phyloP scores from a whole-genome alignment of 495 filamentous ascomycete species.

The Xylaria cubensis region DNA sequence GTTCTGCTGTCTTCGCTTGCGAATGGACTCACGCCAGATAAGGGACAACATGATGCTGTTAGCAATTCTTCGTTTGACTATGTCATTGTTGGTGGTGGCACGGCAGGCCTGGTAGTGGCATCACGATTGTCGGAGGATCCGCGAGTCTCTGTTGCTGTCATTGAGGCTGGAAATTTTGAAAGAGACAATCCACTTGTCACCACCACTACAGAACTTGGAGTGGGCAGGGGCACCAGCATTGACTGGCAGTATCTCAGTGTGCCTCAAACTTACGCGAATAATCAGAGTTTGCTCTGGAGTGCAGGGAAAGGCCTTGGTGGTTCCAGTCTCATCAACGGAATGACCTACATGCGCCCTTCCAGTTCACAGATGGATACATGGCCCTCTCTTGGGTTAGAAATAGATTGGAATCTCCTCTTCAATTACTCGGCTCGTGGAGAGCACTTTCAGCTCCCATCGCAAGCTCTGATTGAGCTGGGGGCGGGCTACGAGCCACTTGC shows the following conservation, averaged over 20 bases:
- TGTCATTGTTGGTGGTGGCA: conserved; percentile 79
- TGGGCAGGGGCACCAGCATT: conserved; percentile 13
- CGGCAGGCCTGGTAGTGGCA: conserved; percentile 79
- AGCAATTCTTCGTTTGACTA: conserved; percentile 57
- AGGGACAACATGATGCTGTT: conserved; percentile 15
- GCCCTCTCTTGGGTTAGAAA: conserved; percentile 14
- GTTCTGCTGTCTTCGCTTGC: conserved; percentile 20
- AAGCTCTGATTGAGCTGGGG: conserved; percentile 8
- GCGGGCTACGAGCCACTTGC: conserved; percentile 4
- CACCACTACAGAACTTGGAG: conserved; percentile 11
- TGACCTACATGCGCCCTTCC: conserved; percentile 17
- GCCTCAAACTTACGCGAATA: conserved; percentile 18
- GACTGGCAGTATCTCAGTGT: conserved; percentile 22
- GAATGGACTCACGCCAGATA: conserved; percentile 7
- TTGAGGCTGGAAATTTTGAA: conserved; percentile 59
- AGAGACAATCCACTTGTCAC: conserved; percentile 40
- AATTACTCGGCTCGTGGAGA: conserved; percentile 22
- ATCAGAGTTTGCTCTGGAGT: conserved; percentile 19
- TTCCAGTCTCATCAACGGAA: conserved; percentile 22
- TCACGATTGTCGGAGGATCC: conserved; percentile 59
- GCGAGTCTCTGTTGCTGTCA: conserved; percentile 63
- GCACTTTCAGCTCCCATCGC: conserved; percentile 11
- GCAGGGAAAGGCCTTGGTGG: conserved; percentile 25
- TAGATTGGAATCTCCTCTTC: conserved; percentile 20
- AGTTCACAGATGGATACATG: conserved; percentile 10